phyloP scores from a whole-genome alignment of 768 basidiomycete species.

The Leccinum barrowsii region DNA sequence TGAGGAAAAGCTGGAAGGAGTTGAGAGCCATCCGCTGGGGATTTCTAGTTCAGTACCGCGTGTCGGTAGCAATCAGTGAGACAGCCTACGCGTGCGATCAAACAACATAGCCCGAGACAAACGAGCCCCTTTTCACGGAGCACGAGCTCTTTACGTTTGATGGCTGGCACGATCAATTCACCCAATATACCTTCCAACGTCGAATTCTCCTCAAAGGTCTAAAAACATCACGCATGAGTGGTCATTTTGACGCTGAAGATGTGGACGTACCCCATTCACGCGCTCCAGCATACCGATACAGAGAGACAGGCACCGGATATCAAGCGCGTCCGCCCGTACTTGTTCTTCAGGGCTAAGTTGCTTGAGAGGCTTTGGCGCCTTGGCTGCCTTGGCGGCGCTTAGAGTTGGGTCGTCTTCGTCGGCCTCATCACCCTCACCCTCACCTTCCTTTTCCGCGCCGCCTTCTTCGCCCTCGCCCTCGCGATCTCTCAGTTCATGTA shows the following conservation, averaged over 20 bases:
- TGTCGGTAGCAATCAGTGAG: background rate
- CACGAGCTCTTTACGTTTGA: constrained; percentile 77
- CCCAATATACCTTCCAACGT: constrained; percentile 64
- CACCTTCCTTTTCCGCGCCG: constrained; percentile 33
- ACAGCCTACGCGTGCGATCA: constrained; percentile 53
- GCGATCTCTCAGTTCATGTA: constrained; percentile 65
- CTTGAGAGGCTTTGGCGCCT: constrained; percentile 28
- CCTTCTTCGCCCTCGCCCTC: constrained; percentile 38
- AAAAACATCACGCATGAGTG: background rate
- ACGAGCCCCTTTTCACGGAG: constrained; percentile 66
- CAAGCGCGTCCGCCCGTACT: constrained; percentile 54
- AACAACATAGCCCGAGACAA: constrained; percentile 67
- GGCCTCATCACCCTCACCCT: constrained; percentile 21
- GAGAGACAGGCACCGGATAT: constrained; percentile 70
- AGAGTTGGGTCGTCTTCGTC: constrained; percentile 4
- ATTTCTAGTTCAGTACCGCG: background rate
- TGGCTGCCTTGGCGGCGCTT: constrained; percentile 12
- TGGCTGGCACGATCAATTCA: constrained; percentile 88
- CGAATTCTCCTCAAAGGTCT: constrained; percentile 66
- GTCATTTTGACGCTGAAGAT: background rate
- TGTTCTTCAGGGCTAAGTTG: constrained; percentile 58
- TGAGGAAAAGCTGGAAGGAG: constrained; percentile 77
- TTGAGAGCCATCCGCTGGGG: constrained; percentile 33
- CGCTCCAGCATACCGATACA: constrained; percentile 85
- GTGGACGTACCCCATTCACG: constrained; percentile 67